Percentiles rank a stretch among this genome's conserved stretches.
Evolutionary conservation across 2,329 filamentous ascomycete species (phyloP).

Genomic region (Monosporascus sp.): DNA sequence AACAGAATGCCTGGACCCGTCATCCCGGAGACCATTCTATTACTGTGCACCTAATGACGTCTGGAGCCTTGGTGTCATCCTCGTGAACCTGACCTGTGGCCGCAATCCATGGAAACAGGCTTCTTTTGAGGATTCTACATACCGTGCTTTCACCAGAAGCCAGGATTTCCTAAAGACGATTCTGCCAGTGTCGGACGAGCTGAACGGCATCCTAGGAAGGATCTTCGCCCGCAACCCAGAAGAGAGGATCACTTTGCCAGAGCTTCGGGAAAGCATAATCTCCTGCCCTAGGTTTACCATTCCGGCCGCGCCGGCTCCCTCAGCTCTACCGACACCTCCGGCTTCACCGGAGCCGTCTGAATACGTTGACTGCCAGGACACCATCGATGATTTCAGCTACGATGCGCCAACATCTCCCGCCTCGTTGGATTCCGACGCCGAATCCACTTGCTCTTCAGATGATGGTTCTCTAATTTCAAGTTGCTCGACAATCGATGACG

Average conservation of each 20-base stretch:
- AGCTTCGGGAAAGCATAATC: conserved; percentile 72
- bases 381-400: conserved; percentile 40
- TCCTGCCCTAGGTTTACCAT: conserved; percentile 71
- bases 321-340: conserved; percentile 34
- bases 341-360: conserved; percentile 38
- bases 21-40: conserved; percentile 71
- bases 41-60: conserved; percentile 92
- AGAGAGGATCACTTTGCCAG: conserved; percentile 73
- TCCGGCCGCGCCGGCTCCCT: conserved; percentile 28
- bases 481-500: conserved; percentile 46
- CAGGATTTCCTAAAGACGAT: conserved; percentile 88
- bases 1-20: conserved; percentile 82
- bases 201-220: conserved; percentile 79
- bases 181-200: conserved; percentile 80
- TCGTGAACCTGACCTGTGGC: conserved; percentile 95
- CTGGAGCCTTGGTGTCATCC: conserved; percentile 96
- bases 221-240: conserved; percentile 85
- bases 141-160: conserved; percentile 82
- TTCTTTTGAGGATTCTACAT: conserved; percentile 88
- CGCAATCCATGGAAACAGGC: conserved; percentile 99
- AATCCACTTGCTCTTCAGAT: conserved; percentile 44
- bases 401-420: conserved; percentile 44
- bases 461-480: conserved; percentile 53
- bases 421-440: conserved; percentile 38
- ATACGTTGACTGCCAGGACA: conserved; percentile 46